A percentile compares a stretch with the other conserved stretches of the same genome.
These are phyloP conservation scores for Penicillium verrucosum DNA, from an alignment of 2,329 filamentous ascomycete species.

Conservation along the genomic window DNA sequence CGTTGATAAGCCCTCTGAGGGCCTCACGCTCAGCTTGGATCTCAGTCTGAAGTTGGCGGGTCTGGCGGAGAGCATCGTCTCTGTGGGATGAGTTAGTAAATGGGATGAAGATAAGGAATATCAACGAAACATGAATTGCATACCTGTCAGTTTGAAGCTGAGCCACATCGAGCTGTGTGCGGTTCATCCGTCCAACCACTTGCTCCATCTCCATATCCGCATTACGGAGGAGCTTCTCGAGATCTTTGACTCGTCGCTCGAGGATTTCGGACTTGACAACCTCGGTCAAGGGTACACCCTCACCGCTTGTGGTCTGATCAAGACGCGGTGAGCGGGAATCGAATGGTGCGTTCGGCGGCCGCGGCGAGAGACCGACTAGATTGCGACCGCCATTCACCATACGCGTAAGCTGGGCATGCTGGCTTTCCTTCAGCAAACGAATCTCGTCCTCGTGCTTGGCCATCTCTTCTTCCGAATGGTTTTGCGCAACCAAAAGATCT, in stretches of 20 bases:
- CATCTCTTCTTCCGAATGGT: slow-evolving; percentile 80
- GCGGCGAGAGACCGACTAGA: slow-evolving; percentile 51
- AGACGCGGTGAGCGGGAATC: slow-evolving; percentile 58
- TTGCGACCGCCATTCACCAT: slow-evolving; percentile 56
- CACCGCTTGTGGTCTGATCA: slow-evolving; percentile 60
- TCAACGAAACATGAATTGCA: slow-evolving; percentile 9
- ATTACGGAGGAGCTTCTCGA: slow-evolving; percentile 74
- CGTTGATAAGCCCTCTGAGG: slow-evolving; percentile 50
- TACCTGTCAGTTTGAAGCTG: slow-evolving; percentile 62
- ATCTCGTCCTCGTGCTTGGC: slow-evolving; percentile 84
- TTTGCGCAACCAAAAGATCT: slow-evolving; percentile 75
- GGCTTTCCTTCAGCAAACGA: slow-evolving; percentile 68
- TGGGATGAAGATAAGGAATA: not conserved
- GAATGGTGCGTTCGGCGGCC: slow-evolving; percentile 61
- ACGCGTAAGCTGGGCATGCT: slow-evolving; percentile 73
- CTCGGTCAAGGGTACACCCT: slow-evolving; percentile 59
- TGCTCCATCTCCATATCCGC: slow-evolving; percentile 80
- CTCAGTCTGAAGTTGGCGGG: slow-evolving; percentile 64
- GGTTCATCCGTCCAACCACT: slow-evolving; percentile 77
- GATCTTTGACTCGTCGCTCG: slow-evolving; percentile 73
- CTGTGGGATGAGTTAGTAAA: slow-evolving; percentile 37
- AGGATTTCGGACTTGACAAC: slow-evolving; percentile 71
- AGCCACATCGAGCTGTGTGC: slow-evolving; percentile 77
- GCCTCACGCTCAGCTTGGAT: slow-evolving; percentile 63
- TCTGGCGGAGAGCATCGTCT: slow-evolving; percentile 70